phyloP scores from a whole-genome alignment of 352 stramenopile species.

The Globisporangium cylindrosporum region DNA sequence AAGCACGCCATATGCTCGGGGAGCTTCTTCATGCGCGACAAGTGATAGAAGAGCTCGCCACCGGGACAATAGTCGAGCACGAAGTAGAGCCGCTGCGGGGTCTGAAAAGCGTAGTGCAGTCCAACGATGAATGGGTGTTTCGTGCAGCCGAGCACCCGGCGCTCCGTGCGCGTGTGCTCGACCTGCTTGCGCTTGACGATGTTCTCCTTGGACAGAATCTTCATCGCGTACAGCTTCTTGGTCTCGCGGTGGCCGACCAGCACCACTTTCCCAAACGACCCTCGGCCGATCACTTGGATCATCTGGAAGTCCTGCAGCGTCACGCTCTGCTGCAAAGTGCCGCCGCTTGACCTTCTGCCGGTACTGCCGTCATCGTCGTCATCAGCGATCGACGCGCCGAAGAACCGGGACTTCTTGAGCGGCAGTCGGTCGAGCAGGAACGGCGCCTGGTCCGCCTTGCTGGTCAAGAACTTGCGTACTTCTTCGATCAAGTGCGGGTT shows the following conservation, averaged over 20 bases:
- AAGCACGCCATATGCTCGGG: conserved; percentile 87
- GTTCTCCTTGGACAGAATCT: conserved; percentile 89
- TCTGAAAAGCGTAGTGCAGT: conserved; percentile 87
- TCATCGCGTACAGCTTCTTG: conserved; percentile 90
- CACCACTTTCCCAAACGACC: conserved; percentile 91
- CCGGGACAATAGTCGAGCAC: conserved; percentile 92
- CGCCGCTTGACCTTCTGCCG: conserved; percentile 5
- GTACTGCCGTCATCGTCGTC: conserved; percentile 41
- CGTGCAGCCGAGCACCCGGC: conserved; percentile 79
- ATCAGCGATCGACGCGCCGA: conserved; percentile 57
- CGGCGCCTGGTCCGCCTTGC: conserved; percentile 78
- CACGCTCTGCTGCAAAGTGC: conserved; percentile 39
- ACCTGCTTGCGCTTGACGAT: conserved; percentile 90
- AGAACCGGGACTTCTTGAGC: conserved; percentile 64
- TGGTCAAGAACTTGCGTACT: conserved; percentile 77
- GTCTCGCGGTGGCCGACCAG: conserved; percentile 83
- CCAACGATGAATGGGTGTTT: conserved; percentile 88
- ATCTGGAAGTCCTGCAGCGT: conserved; percentile 77
- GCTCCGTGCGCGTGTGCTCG: conserved; percentile 85
- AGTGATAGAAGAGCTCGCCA: conserved; percentile 87
- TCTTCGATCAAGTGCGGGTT: conserved; percentile 78
- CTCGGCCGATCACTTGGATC: conserved; percentile 89
- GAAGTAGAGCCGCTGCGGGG: conserved; percentile 93
- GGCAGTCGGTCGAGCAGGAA: conserved; percentile 67
- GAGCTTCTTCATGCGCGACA: conserved; percentile 86